Evolutionary conservation across 495 filamentous ascomycete genomes (phyloP).

Genomic region (Clohesyomyces aquaticus): DNA sequence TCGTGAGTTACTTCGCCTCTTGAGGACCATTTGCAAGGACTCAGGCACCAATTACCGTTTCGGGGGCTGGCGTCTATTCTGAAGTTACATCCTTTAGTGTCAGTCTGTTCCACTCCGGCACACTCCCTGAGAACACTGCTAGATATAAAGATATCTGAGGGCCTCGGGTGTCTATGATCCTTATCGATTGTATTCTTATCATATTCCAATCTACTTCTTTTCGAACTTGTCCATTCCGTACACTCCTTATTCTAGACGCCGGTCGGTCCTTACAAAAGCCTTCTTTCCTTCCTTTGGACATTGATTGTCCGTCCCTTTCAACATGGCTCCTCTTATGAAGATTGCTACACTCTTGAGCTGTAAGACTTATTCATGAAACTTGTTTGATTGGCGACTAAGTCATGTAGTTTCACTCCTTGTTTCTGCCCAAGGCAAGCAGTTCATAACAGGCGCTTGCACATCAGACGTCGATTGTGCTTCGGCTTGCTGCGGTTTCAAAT

Average conservation of each 20-base stretch:
- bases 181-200: constrained; percentile 15
- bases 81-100: constrained; percentile 16
- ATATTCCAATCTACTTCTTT: constrained; percentile 26
- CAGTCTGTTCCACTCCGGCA: constrained; percentile 18
- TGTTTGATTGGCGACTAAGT: too few relatives aligned
- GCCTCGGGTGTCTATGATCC: constrained; percentile 3
- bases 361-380: constrained; percentile 12
- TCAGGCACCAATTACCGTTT: constrained; percentile 20
- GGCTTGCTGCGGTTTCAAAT: constrained; percentile 39
- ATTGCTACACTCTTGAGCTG: constrained; percentile 23
- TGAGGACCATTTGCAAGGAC: constrained; percentile 15
- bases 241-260: too few relatives aligned
- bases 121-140: constrained; percentile 5
- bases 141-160: constrained; percentile 22
- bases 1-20: constrained; percentile 1
- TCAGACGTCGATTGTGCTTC: constrained; percentile 39
- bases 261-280: constrained; percentile 28
- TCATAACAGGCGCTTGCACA: constrained; percentile 40
- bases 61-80: constrained; percentile 22
- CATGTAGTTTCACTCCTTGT: constrained; percentile 27
- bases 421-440: constrained; percentile 38
- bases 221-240: too few relatives aligned
- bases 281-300: constrained; percentile 14
- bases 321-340: constrained; percentile 33
- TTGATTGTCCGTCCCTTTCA: background rate